Evolutionary conservation across 768 basidiomycete genomes (phyloP), one percentile per base, ranked within the genome.

Genomic region (Aureoboletus auriporus): DNA sequence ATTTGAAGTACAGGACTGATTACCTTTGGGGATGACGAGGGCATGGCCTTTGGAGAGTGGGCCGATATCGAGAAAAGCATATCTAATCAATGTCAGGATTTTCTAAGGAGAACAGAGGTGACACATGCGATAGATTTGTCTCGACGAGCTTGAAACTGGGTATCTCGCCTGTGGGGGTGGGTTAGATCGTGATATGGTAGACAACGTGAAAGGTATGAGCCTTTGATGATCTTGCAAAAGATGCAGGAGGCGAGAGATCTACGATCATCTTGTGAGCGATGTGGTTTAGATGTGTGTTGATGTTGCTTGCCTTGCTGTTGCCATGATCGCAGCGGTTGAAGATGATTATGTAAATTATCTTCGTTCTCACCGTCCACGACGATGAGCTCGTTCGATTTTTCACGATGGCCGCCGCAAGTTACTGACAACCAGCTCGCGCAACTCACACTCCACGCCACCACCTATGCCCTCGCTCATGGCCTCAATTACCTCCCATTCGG

Each of bases 211-310:
- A 33, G 33, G 23, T 31, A 54, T 68, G 26, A 39, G 83, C 93
- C 89, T 72, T 89, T 89, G 72, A 93, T 78, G 67, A 97, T 96
- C 73, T 86, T 96, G 78, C 95, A 98, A 73, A 96, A 97, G 60
- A 97, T 70, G 68, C 93, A 96, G 20, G 66, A 67, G 6, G 82
- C 75, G 44, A 86, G 73, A 41, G 72, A 71, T 59, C 84, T 84
- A 47, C 13, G 13, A 8, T 33, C 6, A 13, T 33, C 13, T 33
- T 33, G 10, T 10, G 31, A 33, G 31, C 9, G 30, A 31, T 31
- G 34, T n/a, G 17, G 6, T 36, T 9, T 16, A 10, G 36, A 17
- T 16, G 35, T 8, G 1, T 36, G 14, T 39, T 7, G n/a, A 10
- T 1, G 6, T 42, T n/a, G 20, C 61, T 50, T 39, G 45, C 63